These are phyloP conservation scores for Kluyveromyces siamensis DNA, from an alignment of 805 yeast genomes.

Conservation along the genomic window DNA sequence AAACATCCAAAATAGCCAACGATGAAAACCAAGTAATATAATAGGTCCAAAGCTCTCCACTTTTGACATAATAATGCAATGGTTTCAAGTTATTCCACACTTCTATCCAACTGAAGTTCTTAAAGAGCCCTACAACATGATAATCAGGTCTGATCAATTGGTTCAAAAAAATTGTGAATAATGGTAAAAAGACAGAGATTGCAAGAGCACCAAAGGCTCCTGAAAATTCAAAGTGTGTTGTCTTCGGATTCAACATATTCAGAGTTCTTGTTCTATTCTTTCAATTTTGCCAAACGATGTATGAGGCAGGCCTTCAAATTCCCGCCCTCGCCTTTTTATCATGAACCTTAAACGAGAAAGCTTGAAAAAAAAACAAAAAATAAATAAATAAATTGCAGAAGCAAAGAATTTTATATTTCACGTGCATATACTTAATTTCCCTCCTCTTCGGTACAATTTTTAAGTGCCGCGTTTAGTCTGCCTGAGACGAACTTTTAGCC, in stretches of 20 bases:
- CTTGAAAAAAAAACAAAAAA: no score
- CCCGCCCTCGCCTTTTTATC: no score
- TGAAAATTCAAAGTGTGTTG: slow-evolving; percentile 63
- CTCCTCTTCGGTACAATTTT: no score
- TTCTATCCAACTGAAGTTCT: slow-evolving; percentile 31
- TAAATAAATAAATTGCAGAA: no score
- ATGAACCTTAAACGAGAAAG: no score
- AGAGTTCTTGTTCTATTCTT: neutral
- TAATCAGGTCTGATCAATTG: slow-evolving; percentile 54
- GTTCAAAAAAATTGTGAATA: slow-evolving; percentile 48
- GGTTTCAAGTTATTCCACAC: slow-evolving; percentile 33
- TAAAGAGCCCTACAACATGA: slow-evolving; percentile 38
- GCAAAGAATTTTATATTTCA: no score
- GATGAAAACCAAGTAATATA: slow-evolving; percentile 67
- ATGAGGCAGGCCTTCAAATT: no score
- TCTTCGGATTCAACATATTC: slow-evolving; percentile 52
- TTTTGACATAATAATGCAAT: slow-evolving; percentile 26
- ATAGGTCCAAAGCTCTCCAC: slow-evolving; percentile 46
- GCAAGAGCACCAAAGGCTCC: slow-evolving; percentile 69
- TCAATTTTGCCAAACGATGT: no score
- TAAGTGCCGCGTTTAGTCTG: no score
- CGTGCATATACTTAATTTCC: no score
- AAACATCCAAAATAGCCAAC: slow-evolving; percentile 52
- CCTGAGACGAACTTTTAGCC: neutral
- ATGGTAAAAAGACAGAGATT: slow-evolving; percentile 60